Evolutionary conservation across 1,284 basidiomycete genomes (phyloP).

Genomic region (Ceratorhiza oryzae-sativae): DNA sequence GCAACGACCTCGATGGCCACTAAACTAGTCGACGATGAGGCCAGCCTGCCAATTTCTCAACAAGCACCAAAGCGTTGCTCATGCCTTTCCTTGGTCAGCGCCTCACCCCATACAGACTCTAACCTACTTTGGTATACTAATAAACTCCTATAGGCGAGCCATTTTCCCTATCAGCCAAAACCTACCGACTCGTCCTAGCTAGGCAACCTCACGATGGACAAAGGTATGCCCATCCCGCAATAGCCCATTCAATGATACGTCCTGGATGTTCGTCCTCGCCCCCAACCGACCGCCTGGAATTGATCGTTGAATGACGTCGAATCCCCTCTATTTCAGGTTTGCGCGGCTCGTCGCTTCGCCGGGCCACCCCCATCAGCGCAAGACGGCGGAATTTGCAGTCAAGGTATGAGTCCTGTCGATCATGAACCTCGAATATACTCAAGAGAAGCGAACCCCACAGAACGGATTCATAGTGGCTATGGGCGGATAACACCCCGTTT

Average conservation of each 20-base stretch:
- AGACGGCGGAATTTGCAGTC: conserved; percentile 18
- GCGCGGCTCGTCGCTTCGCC: conserved; percentile 22
- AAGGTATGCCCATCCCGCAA: conserved; percentile 4
- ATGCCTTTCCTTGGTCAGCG: conserved; percentile 27
- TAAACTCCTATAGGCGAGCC: background rate
- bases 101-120: background rate
- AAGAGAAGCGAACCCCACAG: background rate
- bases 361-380: background rate
- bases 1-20: conserved; percentile 35
- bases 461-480: conserved; percentile 6
- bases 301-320: background rate
- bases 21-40: conserved; percentile 29
- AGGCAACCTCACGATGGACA: conserved; percentile 27
- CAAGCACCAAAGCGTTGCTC: conserved; percentile 33
- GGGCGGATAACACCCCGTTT: conserved; percentile 2
- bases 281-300: too few relatives aligned
- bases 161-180: conserved; percentile 17
- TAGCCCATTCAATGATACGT: too few relatives aligned
- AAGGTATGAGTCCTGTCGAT: background rate
- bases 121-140: background rate
- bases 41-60: conserved; percentile 35
- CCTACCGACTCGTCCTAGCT: conserved; percentile 17
- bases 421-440: background rate
- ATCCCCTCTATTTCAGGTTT: background rate
- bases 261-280: too few relatives aligned